A percentile compares a stretch with the other conserved stretches of the same genome.
phyloP scores from a whole-genome alignment of 495 filamentous ascomycete genomes.

The Penicillium silybi region DNA sequence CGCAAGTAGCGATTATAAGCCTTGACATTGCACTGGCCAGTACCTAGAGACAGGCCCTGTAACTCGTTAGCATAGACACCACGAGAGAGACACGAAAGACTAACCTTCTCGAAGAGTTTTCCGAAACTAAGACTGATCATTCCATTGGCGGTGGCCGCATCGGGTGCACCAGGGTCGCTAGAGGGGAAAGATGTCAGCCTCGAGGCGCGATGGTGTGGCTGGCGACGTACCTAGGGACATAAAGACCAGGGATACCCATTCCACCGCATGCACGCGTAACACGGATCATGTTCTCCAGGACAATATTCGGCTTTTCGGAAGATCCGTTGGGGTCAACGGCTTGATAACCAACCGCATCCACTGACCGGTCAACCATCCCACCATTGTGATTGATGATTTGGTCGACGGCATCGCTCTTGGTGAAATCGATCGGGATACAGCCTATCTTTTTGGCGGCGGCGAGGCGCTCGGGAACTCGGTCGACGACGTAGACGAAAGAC shows the following conservation, averaged over 20 bases:
- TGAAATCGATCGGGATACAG: slow-evolving; percentile 37
- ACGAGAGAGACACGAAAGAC: neutral
- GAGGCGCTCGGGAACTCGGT: slow-evolving; percentile 51
- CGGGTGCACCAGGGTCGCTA: slow-evolving; percentile 41
- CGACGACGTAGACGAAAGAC: slow-evolving; percentile 50
- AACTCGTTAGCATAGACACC: neutral
- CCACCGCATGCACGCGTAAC: slow-evolving; percentile 46
- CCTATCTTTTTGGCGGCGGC: slow-evolving; percentile 51
- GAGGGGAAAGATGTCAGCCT: neutral
- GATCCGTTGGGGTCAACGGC: slow-evolving; percentile 40
- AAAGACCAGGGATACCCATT: slow-evolving; percentile 45
- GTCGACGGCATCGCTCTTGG: slow-evolving; percentile 33
- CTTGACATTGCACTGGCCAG: slow-evolving; percentile 60
- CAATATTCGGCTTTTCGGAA: slow-evolving; percentile 40
- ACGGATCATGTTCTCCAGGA: slow-evolving; percentile 45
- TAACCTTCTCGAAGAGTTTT: slow-evolving; percentile 58
- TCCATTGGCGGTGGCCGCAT: slow-evolving; percentile 44
- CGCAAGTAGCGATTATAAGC: slow-evolving; percentile 54
- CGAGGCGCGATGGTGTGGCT: neutral
- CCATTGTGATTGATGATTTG: slow-evolving; percentile 32
- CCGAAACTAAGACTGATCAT: slow-evolving; percentile 57
- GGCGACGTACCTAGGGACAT: slow-evolving; percentile 31
- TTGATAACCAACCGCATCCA: slow-evolving; percentile 55
- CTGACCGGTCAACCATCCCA: slow-evolving; percentile 48
- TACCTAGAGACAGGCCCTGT: slow-evolving; percentile 46